Evolutionary conservation across 2,329 filamentous ascomycete genomes (phyloP).

Genomic region (Fusarium aywerte): DNA sequence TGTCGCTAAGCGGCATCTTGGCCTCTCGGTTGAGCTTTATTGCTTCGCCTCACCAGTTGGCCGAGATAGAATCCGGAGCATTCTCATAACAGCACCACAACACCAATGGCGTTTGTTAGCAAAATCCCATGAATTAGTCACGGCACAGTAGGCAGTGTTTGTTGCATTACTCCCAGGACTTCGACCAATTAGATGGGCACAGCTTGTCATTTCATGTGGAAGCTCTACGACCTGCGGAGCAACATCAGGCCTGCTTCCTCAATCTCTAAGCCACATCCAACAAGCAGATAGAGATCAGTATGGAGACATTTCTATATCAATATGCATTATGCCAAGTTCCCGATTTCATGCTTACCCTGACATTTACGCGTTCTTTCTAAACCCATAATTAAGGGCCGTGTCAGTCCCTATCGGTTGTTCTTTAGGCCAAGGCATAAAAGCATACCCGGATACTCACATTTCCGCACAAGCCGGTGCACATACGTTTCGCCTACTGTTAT

Average conservation of each 20-base stretch:
- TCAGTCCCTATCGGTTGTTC: not conserved
- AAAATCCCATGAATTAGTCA: not conserved
- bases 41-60: not conserved
- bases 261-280: slow-evolving; percentile 13
- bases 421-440: slow-evolving; percentile 6
- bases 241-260: not conserved
- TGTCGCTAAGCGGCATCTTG: not conserved
- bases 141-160: slow-evolving; percentile 14
- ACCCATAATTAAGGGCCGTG: not conserved
- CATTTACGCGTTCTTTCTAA: not conserved
- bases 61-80: not conserved
- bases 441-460: not conserved
- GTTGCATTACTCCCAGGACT: not conserved
- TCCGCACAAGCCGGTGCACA: not conserved
- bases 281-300: not conserved
- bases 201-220: not conserved
- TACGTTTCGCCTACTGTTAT: not conserved
- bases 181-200: not conserved
- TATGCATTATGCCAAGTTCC: not conserved
- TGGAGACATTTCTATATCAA: not conserved
- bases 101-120: not conserved
- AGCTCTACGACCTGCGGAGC: not conserved
- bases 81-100: not conserved
- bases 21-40: not conserved
- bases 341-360: not conserved